Evolutionary conservation across 1,139 yeast species (phyloP).

Genomic region (Suhomyces maxii): DNA sequence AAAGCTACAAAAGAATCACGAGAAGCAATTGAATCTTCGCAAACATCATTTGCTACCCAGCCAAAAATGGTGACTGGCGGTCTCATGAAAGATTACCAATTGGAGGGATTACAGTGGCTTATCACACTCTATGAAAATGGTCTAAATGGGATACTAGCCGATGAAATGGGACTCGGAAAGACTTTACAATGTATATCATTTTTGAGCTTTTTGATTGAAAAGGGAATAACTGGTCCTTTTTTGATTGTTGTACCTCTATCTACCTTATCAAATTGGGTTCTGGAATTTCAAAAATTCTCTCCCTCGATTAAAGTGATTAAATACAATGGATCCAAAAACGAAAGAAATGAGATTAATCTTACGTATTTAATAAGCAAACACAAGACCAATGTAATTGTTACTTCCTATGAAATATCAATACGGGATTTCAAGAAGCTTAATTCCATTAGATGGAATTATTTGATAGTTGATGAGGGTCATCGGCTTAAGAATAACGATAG

Average conservation of each 20-base stretch:
- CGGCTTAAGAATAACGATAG: constrained; percentile 82
- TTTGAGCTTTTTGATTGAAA: constrained; percentile 72
- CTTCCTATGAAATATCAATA: constrained; percentile 81
- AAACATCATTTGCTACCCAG: constrained; percentile 36
- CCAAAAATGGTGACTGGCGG: constrained; percentile 72
- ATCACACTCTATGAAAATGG: constrained; percentile 89
- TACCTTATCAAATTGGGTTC: constrained; percentile 81
- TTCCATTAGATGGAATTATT: constrained; percentile 67
- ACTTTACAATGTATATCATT: constrained; percentile 85
- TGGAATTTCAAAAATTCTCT: constrained; percentile 70
- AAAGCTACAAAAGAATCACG: constrained; percentile 22
- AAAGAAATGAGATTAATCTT: constrained; percentile 43
- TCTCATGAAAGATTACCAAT: constrained; percentile 73
- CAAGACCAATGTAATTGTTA: constrained; percentile 54
- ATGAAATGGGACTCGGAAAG: constrained; percentile 96
- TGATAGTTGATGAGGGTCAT: constrained; percentile 97
- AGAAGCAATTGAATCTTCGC: constrained; percentile 25
- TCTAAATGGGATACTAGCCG: constrained; percentile 90
- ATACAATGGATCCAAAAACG: constrained; percentile 65
- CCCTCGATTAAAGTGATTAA: constrained; percentile 65
- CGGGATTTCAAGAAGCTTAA: constrained; percentile 60
- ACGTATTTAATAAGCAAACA: constrained; percentile 10
- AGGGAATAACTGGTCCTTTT: constrained; percentile 82
- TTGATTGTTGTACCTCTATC: constrained; percentile 85
- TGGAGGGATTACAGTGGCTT: constrained; percentile 90